A percentile compares a stretch with the other conserved stretches of the same genome.
These are phyloP conservation scores for Echria macrotheca DNA, from an alignment of 495 filamentous ascomycete species.

Conservation along the genomic window DNA sequence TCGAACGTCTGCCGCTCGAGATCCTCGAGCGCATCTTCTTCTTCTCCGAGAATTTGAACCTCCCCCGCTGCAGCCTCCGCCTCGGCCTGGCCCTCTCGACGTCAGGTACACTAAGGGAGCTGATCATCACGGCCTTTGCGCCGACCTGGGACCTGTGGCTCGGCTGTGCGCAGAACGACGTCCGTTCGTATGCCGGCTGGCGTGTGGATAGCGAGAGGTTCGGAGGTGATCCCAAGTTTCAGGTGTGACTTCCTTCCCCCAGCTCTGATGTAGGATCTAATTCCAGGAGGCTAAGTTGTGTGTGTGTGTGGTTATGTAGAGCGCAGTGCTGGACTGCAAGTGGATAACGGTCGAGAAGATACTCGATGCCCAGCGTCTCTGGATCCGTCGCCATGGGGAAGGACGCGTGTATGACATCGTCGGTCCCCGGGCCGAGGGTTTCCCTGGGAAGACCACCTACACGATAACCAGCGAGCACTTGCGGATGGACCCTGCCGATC, in stretches of 20 bases:
- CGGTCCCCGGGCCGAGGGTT: no score
- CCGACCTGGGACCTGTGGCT: constrained; percentile 36
- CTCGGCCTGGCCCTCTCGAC: constrained; percentile 33
- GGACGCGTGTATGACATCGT: no score
- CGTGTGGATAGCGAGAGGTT: constrained; percentile 6
- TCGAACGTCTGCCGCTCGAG: constrained; percentile 37
- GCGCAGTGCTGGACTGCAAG: constrained; percentile 23
- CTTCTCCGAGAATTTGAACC: constrained; percentile 34
- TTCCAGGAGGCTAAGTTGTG: no score
- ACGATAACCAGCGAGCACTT: no score
- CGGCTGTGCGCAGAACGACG: constrained; percentile 6
- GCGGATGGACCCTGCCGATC: no score
- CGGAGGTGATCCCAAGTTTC: constrained; percentile 28
- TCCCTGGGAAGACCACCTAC: no score
- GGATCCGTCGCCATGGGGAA: constrained; percentile 16
- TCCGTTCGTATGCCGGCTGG: constrained; percentile 6
- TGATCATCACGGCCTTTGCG: constrained; percentile 29
- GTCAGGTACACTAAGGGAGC: constrained; percentile 18
- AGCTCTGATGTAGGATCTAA: background rate
- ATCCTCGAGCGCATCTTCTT: constrained; percentile 38
- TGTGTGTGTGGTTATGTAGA: no score
- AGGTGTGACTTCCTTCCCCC: constrained; percentile 21
- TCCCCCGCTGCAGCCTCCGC: constrained; percentile 30
- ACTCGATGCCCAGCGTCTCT: constrained; percentile 25
- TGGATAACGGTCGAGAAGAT: constrained; percentile 30